These are phyloP conservation scores for Boechera divaricarpa DNA, from an alignment of 345 rosid species.

Conservation along the genomic window DNA sequence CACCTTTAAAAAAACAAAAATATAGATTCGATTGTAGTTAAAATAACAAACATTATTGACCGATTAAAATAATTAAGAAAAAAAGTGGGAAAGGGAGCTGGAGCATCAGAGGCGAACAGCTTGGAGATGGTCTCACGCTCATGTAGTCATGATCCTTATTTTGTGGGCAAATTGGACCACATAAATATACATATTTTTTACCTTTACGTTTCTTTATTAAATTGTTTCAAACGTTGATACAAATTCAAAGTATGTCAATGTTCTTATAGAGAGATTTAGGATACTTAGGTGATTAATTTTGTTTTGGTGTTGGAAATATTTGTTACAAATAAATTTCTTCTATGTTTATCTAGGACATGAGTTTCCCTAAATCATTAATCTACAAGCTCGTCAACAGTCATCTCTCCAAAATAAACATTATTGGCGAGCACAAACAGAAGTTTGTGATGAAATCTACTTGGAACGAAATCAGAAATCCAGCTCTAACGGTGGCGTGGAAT, in stretches of 20 bases:
- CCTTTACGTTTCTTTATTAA: neutral
- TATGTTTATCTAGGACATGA: too few species aligned
- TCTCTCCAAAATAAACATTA: too few species aligned
- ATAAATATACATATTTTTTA: neutral
- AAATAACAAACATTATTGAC: neutral
- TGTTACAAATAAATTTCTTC: too few species aligned
- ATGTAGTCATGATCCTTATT: constrained; percentile 34
- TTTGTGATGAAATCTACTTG: too few species aligned
- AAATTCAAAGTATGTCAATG: neutral
- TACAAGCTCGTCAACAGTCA: too few species aligned
- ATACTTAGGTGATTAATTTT: too few species aligned
- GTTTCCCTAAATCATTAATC: too few species aligned
- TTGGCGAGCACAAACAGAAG: too few species aligned
- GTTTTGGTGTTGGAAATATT: too few species aligned
- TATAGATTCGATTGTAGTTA: neutral
- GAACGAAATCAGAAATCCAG: too few species aligned
- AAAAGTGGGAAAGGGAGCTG: constrained; percentile 20
- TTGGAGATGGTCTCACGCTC: constrained; percentile 38
- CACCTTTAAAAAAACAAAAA: too few species aligned
- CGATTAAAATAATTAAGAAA: neutral
- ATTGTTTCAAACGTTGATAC: neutral
- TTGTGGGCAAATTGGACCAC: constrained; percentile 34
- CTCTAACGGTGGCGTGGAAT: too few species aligned
- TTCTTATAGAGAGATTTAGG: neutral
- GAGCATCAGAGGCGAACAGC: constrained; percentile 37